These are phyloP conservation scores for Colletotrichum liriopes DNA, from an alignment of 2,329 filamentous ascomycete genomes.

Conservation along the genomic window DNA sequence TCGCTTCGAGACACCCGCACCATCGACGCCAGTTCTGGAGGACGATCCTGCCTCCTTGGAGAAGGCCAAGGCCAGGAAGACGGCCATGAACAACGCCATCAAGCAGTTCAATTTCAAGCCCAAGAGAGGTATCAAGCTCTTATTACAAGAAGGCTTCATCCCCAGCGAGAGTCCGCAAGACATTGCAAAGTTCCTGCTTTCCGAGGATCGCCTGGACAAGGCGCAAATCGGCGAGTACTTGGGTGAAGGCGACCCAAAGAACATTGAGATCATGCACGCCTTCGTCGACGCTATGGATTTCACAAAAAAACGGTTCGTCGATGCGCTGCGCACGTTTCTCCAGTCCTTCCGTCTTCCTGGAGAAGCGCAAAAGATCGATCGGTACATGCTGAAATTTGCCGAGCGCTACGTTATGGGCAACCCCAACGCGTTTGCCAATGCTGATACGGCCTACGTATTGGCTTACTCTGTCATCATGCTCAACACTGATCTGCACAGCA, in stretches of 20 bases:
- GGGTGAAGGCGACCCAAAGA: constrained; percentile 92
- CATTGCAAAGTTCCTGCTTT: constrained; percentile 86
- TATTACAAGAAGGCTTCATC: constrained; percentile 91
- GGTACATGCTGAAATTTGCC: constrained; percentile 99
- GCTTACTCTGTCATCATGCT: constrained; percentile 97
- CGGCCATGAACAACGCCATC: constrained; percentile 89
- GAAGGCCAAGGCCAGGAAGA: constrained; percentile 94
- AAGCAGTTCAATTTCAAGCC: constrained; percentile 98
- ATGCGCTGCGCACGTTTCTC: constrained; percentile 90
- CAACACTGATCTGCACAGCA: constrained; percentile 95
- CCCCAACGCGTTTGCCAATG: constrained; percentile 97
- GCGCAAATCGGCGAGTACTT: constrained; percentile 93
- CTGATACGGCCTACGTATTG: constrained; percentile 96
- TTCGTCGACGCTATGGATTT: constrained; percentile 98
- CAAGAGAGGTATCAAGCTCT: constrained; percentile 89
- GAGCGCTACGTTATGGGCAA: constrained; percentile 96
- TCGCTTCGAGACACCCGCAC: constrained; percentile 72
- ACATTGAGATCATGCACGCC: constrained; percentile 91
- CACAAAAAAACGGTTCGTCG: constrained; percentile 90
- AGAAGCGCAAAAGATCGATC: constrained; percentile 98
- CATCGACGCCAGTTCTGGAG: constrained; percentile 80
- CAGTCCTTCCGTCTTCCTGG: constrained; percentile 96
- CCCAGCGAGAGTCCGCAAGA: constrained; percentile 82
- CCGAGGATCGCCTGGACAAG: constrained; percentile 90
- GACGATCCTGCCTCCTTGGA: constrained; percentile 97